phyloP scores from a whole-genome alignment of 192 early-diverging fungal genomes.

The Mortierella hygrophila region DNA sequence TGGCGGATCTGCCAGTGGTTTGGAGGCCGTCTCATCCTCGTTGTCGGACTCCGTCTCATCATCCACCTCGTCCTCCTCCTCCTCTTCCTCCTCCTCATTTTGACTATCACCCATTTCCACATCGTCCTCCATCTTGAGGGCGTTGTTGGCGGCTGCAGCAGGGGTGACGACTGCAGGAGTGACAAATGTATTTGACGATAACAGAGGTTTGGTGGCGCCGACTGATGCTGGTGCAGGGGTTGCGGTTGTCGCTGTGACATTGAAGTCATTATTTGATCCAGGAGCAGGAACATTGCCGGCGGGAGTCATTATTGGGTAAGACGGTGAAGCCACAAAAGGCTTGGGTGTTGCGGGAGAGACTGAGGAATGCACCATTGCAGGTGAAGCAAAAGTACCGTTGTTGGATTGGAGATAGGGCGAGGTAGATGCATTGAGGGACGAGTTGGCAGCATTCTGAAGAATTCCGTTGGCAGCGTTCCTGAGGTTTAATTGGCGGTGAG shows the following conservation, averaged over 20 bases:
- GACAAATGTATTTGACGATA: background rate
- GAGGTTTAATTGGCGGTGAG: constrained; percentile 46
- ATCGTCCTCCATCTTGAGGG: constrained; percentile 1
- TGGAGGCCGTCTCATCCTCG: constrained; percentile 19
- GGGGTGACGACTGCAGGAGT: background rate
- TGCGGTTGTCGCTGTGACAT: background rate
- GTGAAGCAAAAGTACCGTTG: constrained; percentile 20
- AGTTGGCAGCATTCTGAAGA: constrained; percentile 49
- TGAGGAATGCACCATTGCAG: background rate
- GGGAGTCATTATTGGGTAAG: background rate
- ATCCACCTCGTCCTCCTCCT: constrained; percentile 28
- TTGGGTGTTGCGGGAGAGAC: background rate
- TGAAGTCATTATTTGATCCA: background rate
- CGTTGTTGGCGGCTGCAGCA: background rate
- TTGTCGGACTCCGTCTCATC: constrained; percentile 52
- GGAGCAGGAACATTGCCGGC: background rate
- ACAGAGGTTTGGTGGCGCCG: background rate
- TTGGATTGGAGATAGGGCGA: constrained; percentile 18
- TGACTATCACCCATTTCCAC: constrained; percentile 31
- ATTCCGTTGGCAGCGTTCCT: constrained; percentile 48
- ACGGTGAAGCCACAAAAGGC: background rate
- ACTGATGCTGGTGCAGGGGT: background rate
- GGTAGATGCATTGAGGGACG: constrained; percentile 28
- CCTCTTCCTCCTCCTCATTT: constrained; percentile 22
- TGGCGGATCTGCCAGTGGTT: constrained; percentile 20